These are phyloP conservation scores for Abrus precatorius DNA, from an alignment of 306 rosid genomes.

Conservation along the genomic window DNA sequence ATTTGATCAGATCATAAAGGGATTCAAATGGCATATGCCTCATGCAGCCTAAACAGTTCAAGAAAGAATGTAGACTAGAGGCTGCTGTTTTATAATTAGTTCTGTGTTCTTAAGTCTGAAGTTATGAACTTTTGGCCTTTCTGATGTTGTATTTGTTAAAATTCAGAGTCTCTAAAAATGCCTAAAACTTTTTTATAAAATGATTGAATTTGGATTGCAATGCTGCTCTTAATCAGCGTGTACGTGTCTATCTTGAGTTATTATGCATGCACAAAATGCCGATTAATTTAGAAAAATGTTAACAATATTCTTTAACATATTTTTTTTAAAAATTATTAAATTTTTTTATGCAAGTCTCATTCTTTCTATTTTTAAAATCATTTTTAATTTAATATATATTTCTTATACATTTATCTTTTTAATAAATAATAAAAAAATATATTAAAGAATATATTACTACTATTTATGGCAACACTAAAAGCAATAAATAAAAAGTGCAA, in stretches of 20 bases:
- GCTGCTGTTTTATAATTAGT: background rate
- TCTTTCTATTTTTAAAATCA: too few relatives aligned
- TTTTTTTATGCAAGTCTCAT: too few relatives aligned
- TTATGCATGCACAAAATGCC: background rate
- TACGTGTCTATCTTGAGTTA: background rate
- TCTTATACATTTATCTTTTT: too few relatives aligned
- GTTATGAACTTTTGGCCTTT: conserved; percentile 33
- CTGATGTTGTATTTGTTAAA: background rate
- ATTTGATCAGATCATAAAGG: conserved; percentile 55
- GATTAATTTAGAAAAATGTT: too few relatives aligned
- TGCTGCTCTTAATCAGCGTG: background rate
- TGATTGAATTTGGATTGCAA: background rate
- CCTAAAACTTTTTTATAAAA: conserved; percentile 1
- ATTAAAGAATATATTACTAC: too few relatives aligned
- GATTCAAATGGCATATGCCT: conserved; percentile 55
- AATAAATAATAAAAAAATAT: too few relatives aligned
- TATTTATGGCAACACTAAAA: too few relatives aligned
- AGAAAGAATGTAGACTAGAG: conserved; percentile 53
- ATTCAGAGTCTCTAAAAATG: conserved; percentile 24
- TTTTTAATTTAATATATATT: too few relatives aligned
- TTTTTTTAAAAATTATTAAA: too few relatives aligned
- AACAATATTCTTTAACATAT: too few relatives aligned
- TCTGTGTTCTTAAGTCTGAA: background rate
- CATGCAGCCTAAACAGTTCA: conserved; percentile 71
- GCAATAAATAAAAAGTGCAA: too few relatives aligned